A percentile compares a stretch with the other conserved stretches of the same genome.
phyloP scores from a whole-genome alignment of 495 filamentous ascomycete genomes.

The Baudoinia panamericana region DNA sequence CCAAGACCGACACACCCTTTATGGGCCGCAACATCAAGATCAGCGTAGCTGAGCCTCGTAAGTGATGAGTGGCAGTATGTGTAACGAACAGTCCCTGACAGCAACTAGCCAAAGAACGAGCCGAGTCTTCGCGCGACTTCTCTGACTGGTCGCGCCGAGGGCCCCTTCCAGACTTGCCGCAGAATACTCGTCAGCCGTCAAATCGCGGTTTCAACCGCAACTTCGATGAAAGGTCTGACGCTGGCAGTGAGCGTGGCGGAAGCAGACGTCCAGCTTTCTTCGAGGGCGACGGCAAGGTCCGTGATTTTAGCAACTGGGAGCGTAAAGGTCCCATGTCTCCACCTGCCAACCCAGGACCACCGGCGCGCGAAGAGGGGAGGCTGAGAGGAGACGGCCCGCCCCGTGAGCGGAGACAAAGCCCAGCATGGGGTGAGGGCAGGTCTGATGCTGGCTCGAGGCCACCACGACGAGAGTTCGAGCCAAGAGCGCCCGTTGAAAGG shows the following conservation, averaged over 20 bases:
- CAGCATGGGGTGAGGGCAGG: conserved; percentile 76
- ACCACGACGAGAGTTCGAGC: conserved; percentile 62
- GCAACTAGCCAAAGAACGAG: conserved; percentile 63
- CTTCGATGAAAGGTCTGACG: conserved; percentile 32
- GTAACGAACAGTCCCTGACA: too few species aligned
- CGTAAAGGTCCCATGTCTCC: conserved; percentile 85
- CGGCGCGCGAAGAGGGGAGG: conserved; percentile 21
- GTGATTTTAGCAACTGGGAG: conserved; percentile 89
- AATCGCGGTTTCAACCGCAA: conserved; percentile 28
- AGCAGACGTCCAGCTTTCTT: conserved; percentile 32
- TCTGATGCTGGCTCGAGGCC: conserved; percentile 71
- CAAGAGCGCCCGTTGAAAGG: conserved; percentile 42
- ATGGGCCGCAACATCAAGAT: conserved; percentile 78
- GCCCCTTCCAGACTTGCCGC: conserved; percentile 61
- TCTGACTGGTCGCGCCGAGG: conserved; percentile 84
- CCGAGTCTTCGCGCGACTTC: conserved; percentile 42
- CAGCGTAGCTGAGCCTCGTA: conserved; percentile 78
- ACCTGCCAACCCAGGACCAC: conserved; percentile 31
- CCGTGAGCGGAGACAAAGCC: conserved; percentile 53
- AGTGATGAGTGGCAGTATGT: too few species aligned
- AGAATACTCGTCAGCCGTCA: conserved; percentile 37
- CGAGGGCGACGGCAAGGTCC: conserved; percentile 64
- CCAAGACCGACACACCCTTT: conserved; percentile 63
- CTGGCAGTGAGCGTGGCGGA: conserved; percentile 37
- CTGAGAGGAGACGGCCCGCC: conserved; percentile 49